phyloP scores from a whole-genome alignment of 208 protist species.

The Leishmania arabica region DNA sequence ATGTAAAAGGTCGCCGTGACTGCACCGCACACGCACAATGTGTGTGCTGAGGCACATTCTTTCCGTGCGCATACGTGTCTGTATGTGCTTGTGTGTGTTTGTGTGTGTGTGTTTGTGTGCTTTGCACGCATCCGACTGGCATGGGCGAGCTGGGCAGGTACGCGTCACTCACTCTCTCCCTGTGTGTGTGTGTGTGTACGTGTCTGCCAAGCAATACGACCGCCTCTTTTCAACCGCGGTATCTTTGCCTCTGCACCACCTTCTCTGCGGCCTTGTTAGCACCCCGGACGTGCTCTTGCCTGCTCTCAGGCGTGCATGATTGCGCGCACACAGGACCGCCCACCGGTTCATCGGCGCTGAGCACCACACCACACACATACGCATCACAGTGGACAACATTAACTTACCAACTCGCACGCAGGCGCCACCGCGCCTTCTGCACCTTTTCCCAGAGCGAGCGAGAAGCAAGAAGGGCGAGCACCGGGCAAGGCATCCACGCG shows the following conservation, averaged over 20 bases:
- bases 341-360: neutral
- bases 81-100: too few relatives aligned
- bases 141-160: neutral
- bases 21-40: neutral
- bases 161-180: neutral
- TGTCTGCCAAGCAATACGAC: neutral
- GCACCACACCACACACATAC: neutral
- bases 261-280: neutral
- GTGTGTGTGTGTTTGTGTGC: too few relatives aligned
- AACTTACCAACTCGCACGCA: neutral
- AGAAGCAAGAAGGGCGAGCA: too few relatives aligned
- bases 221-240: neutral
- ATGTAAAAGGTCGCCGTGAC: too few relatives aligned
- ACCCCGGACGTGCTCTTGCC: neutral
- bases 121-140: neutral
- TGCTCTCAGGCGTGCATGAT: conserved; percentile 6
- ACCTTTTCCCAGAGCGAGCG: neutral
- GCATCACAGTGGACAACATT: neutral
- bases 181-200: neutral
- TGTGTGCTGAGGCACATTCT: too few relatives aligned
- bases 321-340: neutral
- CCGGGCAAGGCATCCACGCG: neutral
- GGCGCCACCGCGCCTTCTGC: neutral
- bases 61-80: neutral
- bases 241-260: neutral